phyloP scores from a whole-genome alignment of 768 basidiomycete species.

The Boletus vinaceobasis region DNA sequence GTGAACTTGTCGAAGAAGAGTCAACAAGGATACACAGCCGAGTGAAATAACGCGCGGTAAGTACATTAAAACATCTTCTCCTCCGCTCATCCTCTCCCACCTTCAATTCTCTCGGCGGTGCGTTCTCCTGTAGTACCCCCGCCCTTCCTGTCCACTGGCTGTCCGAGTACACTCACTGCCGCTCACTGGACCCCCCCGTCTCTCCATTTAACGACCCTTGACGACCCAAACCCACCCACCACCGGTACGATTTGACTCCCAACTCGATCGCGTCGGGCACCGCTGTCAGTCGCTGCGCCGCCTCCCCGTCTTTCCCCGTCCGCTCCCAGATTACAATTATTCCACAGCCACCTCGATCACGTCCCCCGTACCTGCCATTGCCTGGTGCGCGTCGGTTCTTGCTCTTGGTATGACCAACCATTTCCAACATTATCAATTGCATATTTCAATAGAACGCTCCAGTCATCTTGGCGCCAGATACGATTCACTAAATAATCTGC shows the following conservation, averaged over 20 bases:
- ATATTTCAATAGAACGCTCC: conserved; percentile 34
- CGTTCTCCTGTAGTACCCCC: conserved; percentile 5
- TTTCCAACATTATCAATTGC: conserved; percentile 35
- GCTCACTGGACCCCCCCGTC: neutral
- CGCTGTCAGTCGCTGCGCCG: conserved; percentile 6
- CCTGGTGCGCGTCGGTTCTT: conserved; percentile 31
- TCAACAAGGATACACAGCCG: conserved; percentile 32
- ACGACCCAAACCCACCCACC: conserved; percentile 18
- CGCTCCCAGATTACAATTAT: conserved; percentile 28
- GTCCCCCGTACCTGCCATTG: conserved; percentile 29
- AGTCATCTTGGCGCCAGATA: conserved; percentile 24
- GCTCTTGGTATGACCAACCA: conserved; percentile 33
- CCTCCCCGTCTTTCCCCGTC: conserved; percentile 22
- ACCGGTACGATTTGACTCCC: neutral
- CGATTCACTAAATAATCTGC: conserved; percentile 18
- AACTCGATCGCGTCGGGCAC: conserved; percentile 4
- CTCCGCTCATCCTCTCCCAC: conserved; percentile 3
- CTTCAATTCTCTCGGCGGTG: conserved; percentile 18
- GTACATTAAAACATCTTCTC: conserved; percentile 21
- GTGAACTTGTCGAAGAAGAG: conserved; percentile 16
- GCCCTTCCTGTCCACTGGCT: conserved; percentile 3
- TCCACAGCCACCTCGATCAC: conserved; percentile 35
- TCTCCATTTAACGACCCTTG: conserved; percentile 28
- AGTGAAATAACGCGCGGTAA: conserved; percentile 14
- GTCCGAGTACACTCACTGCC: conserved; percentile 2